A percentile compares a stretch with the other conserved stretches of the same genome.
Evolutionary conservation across 768 basidiomycete species (phyloP).

Genomic region (Grammothele lineata): DNA sequence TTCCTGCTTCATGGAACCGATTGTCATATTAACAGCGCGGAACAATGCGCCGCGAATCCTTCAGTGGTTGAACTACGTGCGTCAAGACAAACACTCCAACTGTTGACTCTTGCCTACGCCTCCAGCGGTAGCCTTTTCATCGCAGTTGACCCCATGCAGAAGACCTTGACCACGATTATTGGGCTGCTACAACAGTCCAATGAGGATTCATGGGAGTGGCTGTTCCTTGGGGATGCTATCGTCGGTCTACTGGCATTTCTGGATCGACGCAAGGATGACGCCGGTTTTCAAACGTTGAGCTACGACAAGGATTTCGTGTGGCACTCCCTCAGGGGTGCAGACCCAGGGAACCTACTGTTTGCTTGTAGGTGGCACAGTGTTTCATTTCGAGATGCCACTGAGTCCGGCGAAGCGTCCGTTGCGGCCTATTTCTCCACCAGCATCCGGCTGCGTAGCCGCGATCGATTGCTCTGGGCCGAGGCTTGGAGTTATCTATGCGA

Average conservation of each 20-base stretch:
- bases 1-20: too few relatives aligned
- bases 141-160: too few relatives aligned
- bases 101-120: too few relatives aligned
- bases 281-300: background rate
- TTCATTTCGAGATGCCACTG: background rate
- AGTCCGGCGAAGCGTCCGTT: constrained; percentile 39
- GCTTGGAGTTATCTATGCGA: constrained; percentile 54
- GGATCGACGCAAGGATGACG: background rate
- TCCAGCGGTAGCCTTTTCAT: too few relatives aligned
- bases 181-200: too few relatives aligned
- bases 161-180: too few relatives aligned
- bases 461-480: constrained; percentile 35
- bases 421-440: constrained; percentile 38
- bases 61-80: too few relatives aligned
- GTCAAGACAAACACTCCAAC: too few relatives aligned
- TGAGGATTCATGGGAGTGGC: too few relatives aligned
- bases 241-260: constrained; percentile 32
- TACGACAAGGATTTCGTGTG: constrained; percentile 35
- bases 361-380: constrained; percentile 35
- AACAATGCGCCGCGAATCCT: too few relatives aligned
- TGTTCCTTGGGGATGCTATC: constrained; percentile 31
- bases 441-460: constrained; percentile 17
- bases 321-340: constrained; percentile 28
- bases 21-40: too few relatives aligned
- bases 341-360: constrained; percentile 31